phyloP scores from a whole-genome alignment of 2,329 filamentous ascomycete species.

The Chalaropsis thielavioides region DNA sequence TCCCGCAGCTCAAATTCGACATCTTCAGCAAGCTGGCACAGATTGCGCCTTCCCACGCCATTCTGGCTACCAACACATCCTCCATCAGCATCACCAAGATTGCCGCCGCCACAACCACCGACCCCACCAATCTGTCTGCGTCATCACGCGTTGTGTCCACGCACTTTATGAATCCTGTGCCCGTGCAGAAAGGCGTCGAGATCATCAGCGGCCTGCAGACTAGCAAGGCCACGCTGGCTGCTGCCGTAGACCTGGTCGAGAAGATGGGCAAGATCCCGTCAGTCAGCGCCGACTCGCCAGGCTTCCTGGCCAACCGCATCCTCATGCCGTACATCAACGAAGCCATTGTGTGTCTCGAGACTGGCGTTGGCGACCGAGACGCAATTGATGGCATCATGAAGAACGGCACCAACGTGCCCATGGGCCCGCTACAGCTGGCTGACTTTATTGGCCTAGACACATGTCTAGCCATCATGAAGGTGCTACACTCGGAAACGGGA shows the following conservation, averaged over 20 bases:
- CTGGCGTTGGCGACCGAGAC: slow-evolving; percentile 73
- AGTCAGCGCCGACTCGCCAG: slow-evolving; percentile 74
- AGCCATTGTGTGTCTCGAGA: slow-evolving; percentile 90
- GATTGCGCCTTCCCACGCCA: slow-evolving; percentile 68
- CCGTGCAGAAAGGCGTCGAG: slow-evolving; percentile 91
- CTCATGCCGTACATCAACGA: slow-evolving; percentile 99
- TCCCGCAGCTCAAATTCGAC: slow-evolving; percentile 68
- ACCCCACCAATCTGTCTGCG: slow-evolving; percentile 65
- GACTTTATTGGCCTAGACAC: slow-evolving; percentile 98
- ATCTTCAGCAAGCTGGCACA: slow-evolving; percentile 76
- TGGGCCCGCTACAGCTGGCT: slow-evolving; percentile 85
- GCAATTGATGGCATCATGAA: slow-evolving; percentile 98
- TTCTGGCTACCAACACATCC: slow-evolving; percentile 96
- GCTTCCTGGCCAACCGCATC: slow-evolving; percentile 91
- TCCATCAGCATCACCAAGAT: slow-evolving; percentile 96
- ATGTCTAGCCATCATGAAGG: slow-evolving; percentile 93
- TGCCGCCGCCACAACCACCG: slow-evolving; percentile 65
- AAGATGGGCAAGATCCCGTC: slow-evolving; percentile 89
- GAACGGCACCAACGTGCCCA: slow-evolving; percentile 95
- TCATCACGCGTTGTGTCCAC: slow-evolving; percentile 85
- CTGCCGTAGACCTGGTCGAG: slow-evolving; percentile 72
- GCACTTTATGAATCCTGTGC: slow-evolving; percentile 99
- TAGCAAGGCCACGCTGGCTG: slow-evolving; percentile 63
- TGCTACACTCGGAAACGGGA: slow-evolving; percentile 77
- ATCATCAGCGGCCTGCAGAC: slow-evolving; percentile 94